Base-by-base conservation (phyloP, 2,329 filamentous ascomycete genomes). In the Pseudogymnoascus sp. region DNA sequence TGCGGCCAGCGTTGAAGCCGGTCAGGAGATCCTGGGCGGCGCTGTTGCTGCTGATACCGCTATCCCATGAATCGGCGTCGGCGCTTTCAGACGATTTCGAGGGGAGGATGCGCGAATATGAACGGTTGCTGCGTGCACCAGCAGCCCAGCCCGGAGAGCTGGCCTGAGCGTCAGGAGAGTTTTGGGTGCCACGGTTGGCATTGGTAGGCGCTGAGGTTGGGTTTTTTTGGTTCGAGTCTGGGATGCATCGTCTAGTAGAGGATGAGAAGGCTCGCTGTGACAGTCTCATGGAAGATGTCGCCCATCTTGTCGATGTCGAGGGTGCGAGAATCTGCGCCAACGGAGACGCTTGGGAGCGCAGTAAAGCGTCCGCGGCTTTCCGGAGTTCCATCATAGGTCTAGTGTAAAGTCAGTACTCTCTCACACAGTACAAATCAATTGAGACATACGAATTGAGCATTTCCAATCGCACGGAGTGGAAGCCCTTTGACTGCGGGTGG, bases 341-440 rank as follows among this genome's bases (percentile, higher is more conserved):
- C 35, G 68, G 67, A 18, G 68, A 70, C 10, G 64, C 59, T 56
- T 69, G 71, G 18, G 65, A 68, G 63, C 70, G 71, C 63, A 74
- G 66, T 10, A 75, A 56, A 12, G 66, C 66, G 47, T 74, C 71
- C 25, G 68, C 70, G 4, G 67, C 66, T 63, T 69, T 68, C 71
- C 73, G 69, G 64, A 75, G 59, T 65, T 75, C 73, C 73, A 75
- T 75, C 62, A 60, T 60, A 12, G 59, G 21, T 60, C 59, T 60
- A 18, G 50, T 21, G 5, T 21, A 56, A 56, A 56, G 50, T 56
- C 50, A 56, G 50, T 56, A 35, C 2, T 5, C 11, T 21, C 50
- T 35, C 50, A 14, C 50, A 33, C 50, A 33, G 33, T 56, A 18
- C 5, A 35, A 33, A 33, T 1, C 50, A 33, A 31, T 60, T 60